A percentile compares a stretch with the other conserved stretches of the same genome.
phyloP scores from a whole-genome alignment of 2,329 filamentous ascomycete species.

The Uncinocarpus reesii region DNA sequence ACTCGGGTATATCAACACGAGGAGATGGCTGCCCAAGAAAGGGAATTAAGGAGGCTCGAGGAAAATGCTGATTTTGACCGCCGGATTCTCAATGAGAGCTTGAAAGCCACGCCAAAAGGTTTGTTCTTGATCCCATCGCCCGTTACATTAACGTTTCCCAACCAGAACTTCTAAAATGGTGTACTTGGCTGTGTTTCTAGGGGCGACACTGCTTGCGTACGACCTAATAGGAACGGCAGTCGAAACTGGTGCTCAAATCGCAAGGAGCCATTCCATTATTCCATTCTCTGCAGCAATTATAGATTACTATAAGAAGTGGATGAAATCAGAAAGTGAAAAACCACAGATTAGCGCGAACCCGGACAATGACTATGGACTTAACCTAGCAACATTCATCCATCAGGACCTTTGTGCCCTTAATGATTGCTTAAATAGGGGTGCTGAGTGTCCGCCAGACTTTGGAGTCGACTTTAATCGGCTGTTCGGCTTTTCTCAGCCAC shows the following conservation, averaged over 20 bases:
- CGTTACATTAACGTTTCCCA: not conserved
- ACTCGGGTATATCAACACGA: not conserved
- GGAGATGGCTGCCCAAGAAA: not conserved
- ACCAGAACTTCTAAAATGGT: not conserved
- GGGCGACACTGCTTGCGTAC: not conserved
- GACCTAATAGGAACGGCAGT: not conserved
- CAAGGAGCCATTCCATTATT: not conserved
- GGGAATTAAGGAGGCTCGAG: not conserved
- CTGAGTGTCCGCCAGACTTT: not conserved
- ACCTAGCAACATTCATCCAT: not conserved
- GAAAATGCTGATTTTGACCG: not conserved
- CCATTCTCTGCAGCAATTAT: not conserved
- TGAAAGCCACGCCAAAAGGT: not conserved
- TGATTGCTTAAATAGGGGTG: not conserved
- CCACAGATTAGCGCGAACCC: not conserved
- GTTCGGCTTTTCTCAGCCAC: not conserved
- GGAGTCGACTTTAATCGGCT: not conserved
- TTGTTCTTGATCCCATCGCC: not conserved
- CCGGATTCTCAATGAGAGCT: not conserved
- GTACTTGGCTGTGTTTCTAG: not conserved
- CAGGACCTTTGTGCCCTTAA: not conserved
- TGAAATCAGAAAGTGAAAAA: not conserved
- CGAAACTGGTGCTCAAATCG: not conserved
- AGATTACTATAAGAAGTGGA: not conserved
- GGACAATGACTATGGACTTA: not conserved